A percentile compares a stretch with the other conserved stretches of the same genome.
Evolutionary conservation across 495 filamentous ascomycete genomes (phyloP).

Genomic region (Lasiosphaeria miniovina): DNA sequence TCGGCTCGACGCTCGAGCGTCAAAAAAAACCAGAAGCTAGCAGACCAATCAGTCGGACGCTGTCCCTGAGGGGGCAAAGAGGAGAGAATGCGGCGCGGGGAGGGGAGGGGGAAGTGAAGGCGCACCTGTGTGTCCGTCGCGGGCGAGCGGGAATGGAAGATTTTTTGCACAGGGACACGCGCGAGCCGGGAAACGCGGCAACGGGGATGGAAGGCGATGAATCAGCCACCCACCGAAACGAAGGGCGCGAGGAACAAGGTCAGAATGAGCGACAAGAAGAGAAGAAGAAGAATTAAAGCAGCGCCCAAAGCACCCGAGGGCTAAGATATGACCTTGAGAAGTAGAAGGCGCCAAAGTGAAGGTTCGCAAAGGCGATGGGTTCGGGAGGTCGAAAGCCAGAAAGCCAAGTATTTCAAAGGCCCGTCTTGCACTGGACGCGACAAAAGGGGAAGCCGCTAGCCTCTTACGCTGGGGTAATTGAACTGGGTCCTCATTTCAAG

Average conservation of each 20-base stretch:
- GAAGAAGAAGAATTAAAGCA: conserved; percentile 11
- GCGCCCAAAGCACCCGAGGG: conserved; percentile 12
- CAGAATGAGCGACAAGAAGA: conserved; percentile 33
- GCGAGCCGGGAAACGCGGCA: conserved; percentile 3
- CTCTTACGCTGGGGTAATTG: conserved; percentile 4
- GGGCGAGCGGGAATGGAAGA: neutral
- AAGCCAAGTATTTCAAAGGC: conserved; percentile 9
- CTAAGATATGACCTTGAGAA: conserved; percentile 6
- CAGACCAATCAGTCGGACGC: neutral
- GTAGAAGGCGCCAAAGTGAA: neutral
- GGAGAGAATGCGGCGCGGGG: neutral
- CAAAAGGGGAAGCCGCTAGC: conserved; percentile 25
- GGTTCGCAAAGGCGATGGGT: neutral
- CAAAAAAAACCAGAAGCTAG: neutral
- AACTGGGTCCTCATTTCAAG: conserved; percentile 27
- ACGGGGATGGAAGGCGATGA: conserved; percentile 16
- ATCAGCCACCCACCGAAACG: conserved; percentile 21
- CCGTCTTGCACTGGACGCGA: neutral
- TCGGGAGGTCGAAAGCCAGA: neutral
- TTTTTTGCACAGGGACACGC: conserved; percentile 10
- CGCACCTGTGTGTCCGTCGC: conserved; percentile 1
- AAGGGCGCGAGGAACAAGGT: conserved; percentile 19
- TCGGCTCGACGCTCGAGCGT: neutral
- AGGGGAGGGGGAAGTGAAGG: neutral
- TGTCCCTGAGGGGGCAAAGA: neutral